These are phyloP conservation scores for Aspergillus carbonarius DNA, from an alignment of 2,329 filamentous ascomycete species.

Conservation along the genomic window DNA sequence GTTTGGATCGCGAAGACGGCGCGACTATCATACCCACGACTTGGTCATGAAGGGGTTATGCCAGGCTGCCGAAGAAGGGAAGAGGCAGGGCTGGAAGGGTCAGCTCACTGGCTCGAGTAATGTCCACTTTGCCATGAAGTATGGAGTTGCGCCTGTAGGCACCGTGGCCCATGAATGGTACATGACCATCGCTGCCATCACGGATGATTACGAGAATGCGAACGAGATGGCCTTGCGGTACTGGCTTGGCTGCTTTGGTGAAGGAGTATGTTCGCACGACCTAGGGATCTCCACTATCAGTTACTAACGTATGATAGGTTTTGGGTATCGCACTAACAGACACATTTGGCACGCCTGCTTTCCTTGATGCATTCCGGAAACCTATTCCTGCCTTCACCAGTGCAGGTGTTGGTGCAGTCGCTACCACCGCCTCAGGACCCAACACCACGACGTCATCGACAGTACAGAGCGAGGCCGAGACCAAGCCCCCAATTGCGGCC, in stretches of 20 bases:
- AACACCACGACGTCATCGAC: constrained; percentile 45
- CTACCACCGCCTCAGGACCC: constrained; percentile 41
- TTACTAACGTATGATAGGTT: constrained; percentile 46
- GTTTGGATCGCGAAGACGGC: constrained; percentile 83
- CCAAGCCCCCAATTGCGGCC: constrained; percentile 46
- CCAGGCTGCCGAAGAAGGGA: constrained; percentile 70
- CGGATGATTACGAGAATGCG: constrained; percentile 77
- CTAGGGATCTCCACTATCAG: neutral
- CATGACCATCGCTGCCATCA: constrained; percentile 95
- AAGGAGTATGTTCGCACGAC: constrained; percentile 52
- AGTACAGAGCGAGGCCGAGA: constrained; percentile 39
- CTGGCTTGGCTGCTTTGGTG: constrained; percentile 90
- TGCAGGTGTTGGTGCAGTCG: constrained; percentile 40
- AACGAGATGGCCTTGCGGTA: constrained; percentile 81
- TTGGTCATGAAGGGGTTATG: constrained; percentile 85
- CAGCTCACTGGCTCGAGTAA: constrained; percentile 89
- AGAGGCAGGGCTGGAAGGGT: constrained; percentile 64
- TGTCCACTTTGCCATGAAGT: constrained; percentile 94
- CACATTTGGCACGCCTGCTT: constrained; percentile 90
- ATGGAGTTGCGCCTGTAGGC: constrained; percentile 78
- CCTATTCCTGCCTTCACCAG: constrained; percentile 54
- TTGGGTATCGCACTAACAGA: constrained; percentile 90
- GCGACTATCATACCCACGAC: constrained; percentile 94
- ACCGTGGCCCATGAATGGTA: constrained; percentile 98
- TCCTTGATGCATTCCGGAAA: constrained; percentile 78